Evolutionary conservation across 176 grass and related monocot species (phyloP), one percentile per base, ranked within the genome.

Genomic region (Zoysia japonica): DNA sequence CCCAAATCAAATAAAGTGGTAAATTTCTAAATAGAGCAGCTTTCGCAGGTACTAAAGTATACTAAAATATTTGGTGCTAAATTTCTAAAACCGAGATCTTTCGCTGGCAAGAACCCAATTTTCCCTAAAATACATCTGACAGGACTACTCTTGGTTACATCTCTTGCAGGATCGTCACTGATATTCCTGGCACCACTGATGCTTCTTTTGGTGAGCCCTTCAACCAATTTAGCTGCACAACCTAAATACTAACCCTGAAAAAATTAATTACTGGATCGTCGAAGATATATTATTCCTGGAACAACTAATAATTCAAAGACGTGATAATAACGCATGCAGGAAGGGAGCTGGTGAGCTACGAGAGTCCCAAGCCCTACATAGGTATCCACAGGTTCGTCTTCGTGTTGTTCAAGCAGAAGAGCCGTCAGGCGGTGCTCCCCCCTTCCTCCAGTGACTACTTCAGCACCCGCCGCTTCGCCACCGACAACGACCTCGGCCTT

Each of bases 101-200:
- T 28, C 28, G 28, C 28, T 28, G 28, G 28, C 28, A 28, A 28
- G 28, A 28, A 28, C 28, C 28, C 28, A 28, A 28, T 28, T 28
- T 28, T 28, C 28, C 28, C 28, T 71, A 71, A 71, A 80, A 65
- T 85, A 71, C 11, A 11, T 42, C 48, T 88, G 77, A 85, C 54
- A 54, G 67, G 56, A 50, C 44, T 47, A 36, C 38, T 7, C 17
- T 67, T 46, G 40, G 4, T 80, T 6, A 38, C 53, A 80, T 56
- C 9, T 73, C 19, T 53, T 52, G 54, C 93, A 97, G 93, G 93
- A 89, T 97, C 74, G 93, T 97, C 61, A 91, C 72, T 81, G 90
- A 97, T 76, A 97, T 97, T 82, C 93, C 93, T 48, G 93, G 93
- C 85, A 97, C 90, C 14, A 97, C 93, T 75, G 88, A 93, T 85